Conservation (phyloP, 108 stramenopile species). For the Nannochloropsis gaditana region DNA sequence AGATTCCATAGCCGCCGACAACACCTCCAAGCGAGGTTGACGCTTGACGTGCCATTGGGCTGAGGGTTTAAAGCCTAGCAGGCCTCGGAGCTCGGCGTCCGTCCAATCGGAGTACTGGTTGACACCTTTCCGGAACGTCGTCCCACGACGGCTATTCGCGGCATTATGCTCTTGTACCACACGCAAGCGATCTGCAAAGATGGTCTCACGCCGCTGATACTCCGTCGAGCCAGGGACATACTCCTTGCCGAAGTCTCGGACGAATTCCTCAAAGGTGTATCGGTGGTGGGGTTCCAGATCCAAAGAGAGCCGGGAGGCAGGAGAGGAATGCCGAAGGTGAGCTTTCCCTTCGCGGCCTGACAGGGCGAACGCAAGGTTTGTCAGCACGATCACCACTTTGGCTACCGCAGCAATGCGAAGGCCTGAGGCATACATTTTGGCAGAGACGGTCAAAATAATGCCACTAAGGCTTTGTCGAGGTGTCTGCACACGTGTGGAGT, state of each 20-base stretch:
- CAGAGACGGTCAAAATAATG: not conserved
- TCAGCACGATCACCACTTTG: not conserved
- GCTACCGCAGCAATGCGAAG: not conserved
- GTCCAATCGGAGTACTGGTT: conserved; percentile 3
- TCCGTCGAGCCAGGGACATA: not conserved
- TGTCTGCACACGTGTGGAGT: not conserved
- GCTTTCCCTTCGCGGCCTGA: not conserved
- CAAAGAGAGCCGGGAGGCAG: not conserved
- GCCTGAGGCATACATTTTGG: not conserved
- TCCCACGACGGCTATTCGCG: not conserved
- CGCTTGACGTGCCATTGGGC: not conserved
- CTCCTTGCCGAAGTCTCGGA: not conserved
- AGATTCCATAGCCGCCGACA: not conserved
- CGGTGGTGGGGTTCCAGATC: not conserved
- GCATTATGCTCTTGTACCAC: not conserved
- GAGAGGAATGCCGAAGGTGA: not conserved
- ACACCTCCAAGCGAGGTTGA: not conserved
- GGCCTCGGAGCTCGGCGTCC: not conserved
- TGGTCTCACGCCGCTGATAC: not conserved
- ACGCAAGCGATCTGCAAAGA: not conserved
- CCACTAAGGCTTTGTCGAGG: not conserved
- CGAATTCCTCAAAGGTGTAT: not conserved
- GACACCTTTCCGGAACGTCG: not conserved
- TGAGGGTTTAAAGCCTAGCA: conserved; percentile 12
- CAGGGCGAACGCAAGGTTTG: not conserved